Evolutionary conservation across 208 protist species (phyloP), one percentile per base, ranked within the genome.

Genomic region (Acanthamoeba lenticulata): DNA sequence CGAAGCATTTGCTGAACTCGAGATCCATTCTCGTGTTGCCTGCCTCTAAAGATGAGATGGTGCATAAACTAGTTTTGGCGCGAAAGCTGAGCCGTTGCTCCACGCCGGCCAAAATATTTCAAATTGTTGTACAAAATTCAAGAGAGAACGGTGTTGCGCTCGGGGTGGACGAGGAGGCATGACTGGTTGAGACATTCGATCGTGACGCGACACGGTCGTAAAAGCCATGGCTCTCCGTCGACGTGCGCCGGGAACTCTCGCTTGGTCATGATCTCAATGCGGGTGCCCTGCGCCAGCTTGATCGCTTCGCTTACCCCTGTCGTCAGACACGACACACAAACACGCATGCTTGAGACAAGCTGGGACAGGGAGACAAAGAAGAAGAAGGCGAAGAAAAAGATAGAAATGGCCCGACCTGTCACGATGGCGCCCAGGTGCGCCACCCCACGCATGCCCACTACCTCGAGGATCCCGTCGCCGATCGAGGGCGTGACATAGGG

Each of bases 371-470:
- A n/a, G n/a, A n/a, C n/a, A n/a, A n/a, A n/a, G n/a, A n/a, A n/a
- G n/a, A n/a, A n/a, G n/a, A n/a, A n/a, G n/a, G n/a, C n/a, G n/a
- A 27, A 9, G 24, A 1, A 62, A 3, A 24, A 62, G 15, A 27
- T 27, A 62, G 6, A 24, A 15, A 24, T n/a, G 0, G 24, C n/a
- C 62, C 2, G 13, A 60, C 67, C 62, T 27, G 89, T 93, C 19
- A 52, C 47, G 89, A 93, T 93, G 17, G 89, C 65, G 0, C 89
- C 89, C 7, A 93, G 65, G 89, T 93, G 89, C 19, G 89, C 55
- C 5, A 93, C 65, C 15, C 67, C 67, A 6, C 45, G 27, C 89
- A 93, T 72, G 57, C 89, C 89, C 27, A 93, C 65, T 5, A 93
- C 19, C 40, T 93, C 89, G 44, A 93, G 65, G 9, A 60, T 38